Percentiles rank a stretch among this genome's conserved stretches.
Conservation (phyloP, 306 rosid species). For the Spatholobus suberectus region DNA sequence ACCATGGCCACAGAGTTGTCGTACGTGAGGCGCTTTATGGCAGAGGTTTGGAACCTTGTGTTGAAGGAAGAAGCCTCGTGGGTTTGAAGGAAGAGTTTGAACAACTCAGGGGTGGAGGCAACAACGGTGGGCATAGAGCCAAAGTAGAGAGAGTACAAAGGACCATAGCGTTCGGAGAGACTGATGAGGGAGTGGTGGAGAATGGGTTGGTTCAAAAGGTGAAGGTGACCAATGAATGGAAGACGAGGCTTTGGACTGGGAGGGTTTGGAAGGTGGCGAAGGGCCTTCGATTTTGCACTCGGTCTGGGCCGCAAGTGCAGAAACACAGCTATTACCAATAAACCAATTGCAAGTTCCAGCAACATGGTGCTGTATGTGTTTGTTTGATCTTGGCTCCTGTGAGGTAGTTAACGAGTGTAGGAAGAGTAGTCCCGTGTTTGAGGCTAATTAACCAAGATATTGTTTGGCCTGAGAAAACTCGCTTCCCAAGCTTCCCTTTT, state of each 20-base stretch:
- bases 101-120: slow-evolving; percentile 45
- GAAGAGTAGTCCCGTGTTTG: background rate
- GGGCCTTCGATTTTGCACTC: slow-evolving; percentile 40
- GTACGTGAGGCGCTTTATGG: slow-evolving; percentile 43
- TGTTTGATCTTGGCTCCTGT: background rate
- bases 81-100: slow-evolving; percentile 51
- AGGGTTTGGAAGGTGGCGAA: slow-evolving; percentile 49
- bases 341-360: slow-evolving; percentile 7
- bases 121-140: slow-evolving; percentile 54
- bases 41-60: slow-evolving; percentile 33
- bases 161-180: slow-evolving; percentile 42
- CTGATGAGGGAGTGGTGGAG: slow-evolving; percentile 48
- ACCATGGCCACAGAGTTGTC: slow-evolving; percentile 49
- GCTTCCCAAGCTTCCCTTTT: background rate
- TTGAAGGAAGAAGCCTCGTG: slow-evolving; percentile 51
- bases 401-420: background rate
- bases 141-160: slow-evolving; percentile 49
- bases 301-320: slow-evolving; percentile 36
- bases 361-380: slow-evolving; percentile 20
- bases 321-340: slow-evolving; percentile 31
- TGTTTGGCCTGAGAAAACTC: background rate
- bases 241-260: slow-evolving; percentile 54
- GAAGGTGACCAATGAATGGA: slow-evolving; percentile 47
- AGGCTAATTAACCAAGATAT: background rate
- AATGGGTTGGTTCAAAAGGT: slow-evolving; percentile 42